A percentile compares a stretch with the other conserved stretches of the same genome.
Conservation (phyloP, 768 basidiomycete genomes). For the Leccinellum rugosiceps region DNA sequence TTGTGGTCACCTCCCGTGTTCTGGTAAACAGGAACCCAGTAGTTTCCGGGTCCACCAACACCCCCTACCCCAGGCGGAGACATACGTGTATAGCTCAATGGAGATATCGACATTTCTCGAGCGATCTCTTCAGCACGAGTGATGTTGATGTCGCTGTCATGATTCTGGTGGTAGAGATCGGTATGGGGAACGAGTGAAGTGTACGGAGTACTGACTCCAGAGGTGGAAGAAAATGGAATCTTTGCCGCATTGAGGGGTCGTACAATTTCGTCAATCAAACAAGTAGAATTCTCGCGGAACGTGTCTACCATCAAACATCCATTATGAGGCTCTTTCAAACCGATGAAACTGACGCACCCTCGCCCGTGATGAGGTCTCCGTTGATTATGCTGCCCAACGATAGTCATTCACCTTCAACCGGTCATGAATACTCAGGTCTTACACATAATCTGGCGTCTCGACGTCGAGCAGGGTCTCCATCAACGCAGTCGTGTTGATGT, state of each 20-base stretch:
- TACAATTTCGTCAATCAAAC: conserved; percentile 61
- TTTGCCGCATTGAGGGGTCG: conserved; percentile 52
- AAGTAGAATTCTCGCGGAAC: conserved; percentile 63
- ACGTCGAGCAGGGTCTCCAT: conserved; percentile 53
- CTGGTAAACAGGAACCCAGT: conserved; percentile 71
- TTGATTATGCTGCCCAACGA: conserved; percentile 52
- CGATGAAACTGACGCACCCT: conserved; percentile 38
- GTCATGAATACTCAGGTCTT: conserved; percentile 17
- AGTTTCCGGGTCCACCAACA: conserved; percentile 60
- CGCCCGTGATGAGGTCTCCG: conserved; percentile 73
- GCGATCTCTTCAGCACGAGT: conserved; percentile 64
- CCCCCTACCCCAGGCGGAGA: conserved; percentile 65
- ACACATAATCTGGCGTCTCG: conserved; percentile 73
- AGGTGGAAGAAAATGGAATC: conserved; percentile 65
- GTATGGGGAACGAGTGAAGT: background rate
- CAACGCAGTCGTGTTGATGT: conserved; percentile 55
- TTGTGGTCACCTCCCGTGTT: conserved; percentile 28
- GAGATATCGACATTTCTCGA: conserved; percentile 56
- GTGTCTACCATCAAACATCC: conserved; percentile 43
- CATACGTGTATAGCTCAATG: conserved; percentile 58
- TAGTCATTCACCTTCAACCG: background rate
- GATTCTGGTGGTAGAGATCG: conserved; percentile 46
- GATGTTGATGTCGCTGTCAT: conserved; percentile 72
- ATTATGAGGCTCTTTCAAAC: background rate
- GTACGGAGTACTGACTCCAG: conserved; percentile 49